A percentile compares a stretch with the other conserved stretches of the same genome.
phyloP scores from a whole-genome alignment of 768 basidiomycete species.

The Collybiopsis luxurians region DNA sequence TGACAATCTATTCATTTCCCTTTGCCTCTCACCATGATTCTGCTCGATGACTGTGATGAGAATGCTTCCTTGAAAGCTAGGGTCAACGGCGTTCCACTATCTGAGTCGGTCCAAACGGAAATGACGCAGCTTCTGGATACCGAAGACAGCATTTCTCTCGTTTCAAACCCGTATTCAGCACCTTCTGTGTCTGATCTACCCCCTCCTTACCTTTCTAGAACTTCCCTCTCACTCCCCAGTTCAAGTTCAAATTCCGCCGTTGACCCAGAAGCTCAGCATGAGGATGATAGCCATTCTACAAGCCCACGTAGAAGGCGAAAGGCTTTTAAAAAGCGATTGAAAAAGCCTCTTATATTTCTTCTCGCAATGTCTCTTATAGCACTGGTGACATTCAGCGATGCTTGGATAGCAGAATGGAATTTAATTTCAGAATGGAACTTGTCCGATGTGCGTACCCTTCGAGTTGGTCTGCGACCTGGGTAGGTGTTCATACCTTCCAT shows the following conservation, averaged over 20 bases:
- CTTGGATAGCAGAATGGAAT: too few species aligned
- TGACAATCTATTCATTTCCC: not conserved
- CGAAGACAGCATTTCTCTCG: not conserved
- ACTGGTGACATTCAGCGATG: too few species aligned
- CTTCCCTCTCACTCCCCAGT: not conserved
- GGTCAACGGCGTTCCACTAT: not conserved
- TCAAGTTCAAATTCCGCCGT: not conserved
- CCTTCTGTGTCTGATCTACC: not conserved
- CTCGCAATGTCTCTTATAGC: too few species aligned
- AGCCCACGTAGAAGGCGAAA: too few species aligned
- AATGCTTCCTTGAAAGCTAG: not conserved
- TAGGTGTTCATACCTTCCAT: too few species aligned
- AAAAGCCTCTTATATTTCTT: too few species aligned
- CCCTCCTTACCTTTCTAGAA: not conserved
- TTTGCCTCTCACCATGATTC: not conserved
- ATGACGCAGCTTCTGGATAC: not conserved
- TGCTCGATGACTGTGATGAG: not conserved
- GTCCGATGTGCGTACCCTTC: too few species aligned
- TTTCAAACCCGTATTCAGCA: not conserved
- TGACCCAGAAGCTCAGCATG: not conserved
- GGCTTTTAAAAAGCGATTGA: too few species aligned
- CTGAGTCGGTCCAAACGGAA: not conserved
- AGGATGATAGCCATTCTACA: too few species aligned
- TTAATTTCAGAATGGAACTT: too few species aligned
- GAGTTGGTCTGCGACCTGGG: too few species aligned